These are phyloP conservation scores for Talaromyces funiculosus DNA, from an alignment of 2,329 filamentous ascomycete species.

Conservation along the genomic window DNA sequence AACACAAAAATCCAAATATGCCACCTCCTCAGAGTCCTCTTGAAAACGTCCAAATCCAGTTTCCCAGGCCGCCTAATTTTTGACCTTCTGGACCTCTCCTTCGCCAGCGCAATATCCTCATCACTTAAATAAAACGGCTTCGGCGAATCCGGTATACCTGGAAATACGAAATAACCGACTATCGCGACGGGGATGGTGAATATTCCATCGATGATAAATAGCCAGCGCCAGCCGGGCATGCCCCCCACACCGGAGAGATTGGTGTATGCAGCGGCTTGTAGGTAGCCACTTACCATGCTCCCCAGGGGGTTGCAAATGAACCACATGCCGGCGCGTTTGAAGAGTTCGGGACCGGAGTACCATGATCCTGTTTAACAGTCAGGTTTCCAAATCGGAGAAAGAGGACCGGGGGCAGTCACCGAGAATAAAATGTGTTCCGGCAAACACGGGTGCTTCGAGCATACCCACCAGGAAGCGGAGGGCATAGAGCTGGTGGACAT, in stretches of 20 bases:
- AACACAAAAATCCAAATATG: constrained; percentile 48
- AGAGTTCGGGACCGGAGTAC: constrained; percentile 43
- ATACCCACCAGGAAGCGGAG: constrained; percentile 31
- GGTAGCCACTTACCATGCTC: constrained; percentile 38
- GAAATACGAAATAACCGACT: constrained; percentile 48
- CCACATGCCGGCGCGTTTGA: constrained; percentile 52
- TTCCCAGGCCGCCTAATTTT: constrained; percentile 31
- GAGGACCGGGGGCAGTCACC: constrained; percentile 17
- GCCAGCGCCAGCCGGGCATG: constrained; percentile 50
- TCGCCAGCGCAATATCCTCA: constrained; percentile 34
- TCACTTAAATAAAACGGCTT: constrained; percentile 36
- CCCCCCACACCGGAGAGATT: constrained; percentile 48
- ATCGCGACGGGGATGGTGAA: constrained; percentile 52
- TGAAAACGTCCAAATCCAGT: constrained; percentile 41
- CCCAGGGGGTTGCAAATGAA: constrained; percentile 36
- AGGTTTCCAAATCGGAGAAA: no score
- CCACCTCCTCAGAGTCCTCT: constrained; percentile 44
- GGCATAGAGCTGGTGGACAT: constrained; percentile 29
- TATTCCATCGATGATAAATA: constrained; percentile 55
- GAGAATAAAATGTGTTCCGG: constrained; percentile 30
- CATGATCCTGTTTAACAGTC: constrained; percentile 26
- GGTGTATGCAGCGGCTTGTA: constrained; percentile 51
- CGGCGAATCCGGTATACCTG: constrained; percentile 37
- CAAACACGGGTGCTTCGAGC: constrained; percentile 19
- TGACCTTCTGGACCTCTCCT: constrained; percentile 27